Base-by-base conservation (phyloP, 2,329 filamentous ascomycete genomes). In the Nigrospora oryzae region DNA sequence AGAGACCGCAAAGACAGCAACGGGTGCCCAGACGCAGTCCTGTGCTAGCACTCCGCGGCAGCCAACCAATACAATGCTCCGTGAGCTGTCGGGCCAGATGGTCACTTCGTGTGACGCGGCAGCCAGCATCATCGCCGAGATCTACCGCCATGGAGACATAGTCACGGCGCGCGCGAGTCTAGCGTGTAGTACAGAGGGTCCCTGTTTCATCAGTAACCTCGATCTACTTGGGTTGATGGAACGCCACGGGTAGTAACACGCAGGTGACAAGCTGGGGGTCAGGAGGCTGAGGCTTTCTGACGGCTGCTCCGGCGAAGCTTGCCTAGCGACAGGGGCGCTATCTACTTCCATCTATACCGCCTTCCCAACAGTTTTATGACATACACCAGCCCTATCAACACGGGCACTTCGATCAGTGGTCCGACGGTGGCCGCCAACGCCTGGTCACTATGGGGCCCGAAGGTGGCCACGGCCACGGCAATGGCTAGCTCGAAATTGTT, bases 401-500 rank as follows among this genome's bases (percentile, higher is more conserved):
- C 87, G 0, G 89, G 89, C 4, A 95, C 89, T 58, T 95, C 89
- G 43, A 95, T 85, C 52, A 95, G 63, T 3, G 89, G 89, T 0
- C 89, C 88, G 1, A 95, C 88, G 0, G 89, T 94, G 8, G 85
- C 74, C 1, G 89, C 88, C 38, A 95, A 68, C 0, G 89, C 89
- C 63, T 95, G 82, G 41, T 89, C 81, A 55, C 86, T 91, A 36
- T 84, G 68, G 0, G 83, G 74, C 0, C 89, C 89, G 64, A 85
- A 95, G 0, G 84, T 84, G 0, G 89, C 84, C 3, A 95, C 82
- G 0, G 86, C 86, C 0, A 95, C 89, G 0, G 89, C 89, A 64
- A 95, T 95, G 0, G 89, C 88, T 19, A 95, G 68, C 67, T 95
- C 89, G 56, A 95, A 95, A 60, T 95, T 95, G 59, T 95, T 95